Conservation (phyloP, 2,329 filamentous ascomycete species). For the Alternaria solani region DNA sequence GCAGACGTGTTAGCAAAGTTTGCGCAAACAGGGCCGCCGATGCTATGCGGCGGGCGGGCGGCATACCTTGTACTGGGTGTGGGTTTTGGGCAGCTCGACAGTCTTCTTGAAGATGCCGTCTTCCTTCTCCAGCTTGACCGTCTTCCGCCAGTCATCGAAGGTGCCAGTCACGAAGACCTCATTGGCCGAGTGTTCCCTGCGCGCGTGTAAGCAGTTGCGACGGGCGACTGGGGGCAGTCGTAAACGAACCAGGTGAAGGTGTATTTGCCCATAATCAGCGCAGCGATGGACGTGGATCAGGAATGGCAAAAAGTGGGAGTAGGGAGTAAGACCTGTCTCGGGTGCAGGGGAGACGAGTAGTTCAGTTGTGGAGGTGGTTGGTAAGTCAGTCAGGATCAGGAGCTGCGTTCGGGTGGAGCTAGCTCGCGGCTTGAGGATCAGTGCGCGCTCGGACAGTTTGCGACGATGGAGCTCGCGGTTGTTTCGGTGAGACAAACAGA, state of each 20-base stretch:
- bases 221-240: constrained; percentile 9
- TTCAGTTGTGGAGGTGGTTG: constrained; percentile 32
- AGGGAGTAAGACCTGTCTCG: constrained; percentile 41
- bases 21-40: constrained; percentile 10
- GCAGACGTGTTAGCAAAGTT: constrained; percentile 28
- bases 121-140: constrained; percentile 79
- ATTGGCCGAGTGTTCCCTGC: constrained; percentile 81
- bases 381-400: constrained; percentile 32
- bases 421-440: constrained; percentile 22
- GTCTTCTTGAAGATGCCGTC: constrained; percentile 78
- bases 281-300: constrained; percentile 26
- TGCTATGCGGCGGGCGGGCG: constrained; percentile 2
- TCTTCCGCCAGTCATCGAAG: constrained; percentile 94
- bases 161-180: constrained; percentile 95
- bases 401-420: constrained; percentile 31
- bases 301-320: constrained; percentile 21
- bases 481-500: constrained; percentile 5
- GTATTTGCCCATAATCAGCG: constrained; percentile 68
- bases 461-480: constrained; percentile 28
- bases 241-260: constrained; percentile 72
- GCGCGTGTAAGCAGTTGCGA: constrained; percentile 27
- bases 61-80: constrained; percentile 93
- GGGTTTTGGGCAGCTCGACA: constrained; percentile 74
- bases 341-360: constrained; percentile 21
- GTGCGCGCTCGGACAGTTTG: constrained; percentile 35